phyloP scores from a whole-genome alignment of 495 filamentous ascomycete species.

The Neurospora sp. region DNA sequence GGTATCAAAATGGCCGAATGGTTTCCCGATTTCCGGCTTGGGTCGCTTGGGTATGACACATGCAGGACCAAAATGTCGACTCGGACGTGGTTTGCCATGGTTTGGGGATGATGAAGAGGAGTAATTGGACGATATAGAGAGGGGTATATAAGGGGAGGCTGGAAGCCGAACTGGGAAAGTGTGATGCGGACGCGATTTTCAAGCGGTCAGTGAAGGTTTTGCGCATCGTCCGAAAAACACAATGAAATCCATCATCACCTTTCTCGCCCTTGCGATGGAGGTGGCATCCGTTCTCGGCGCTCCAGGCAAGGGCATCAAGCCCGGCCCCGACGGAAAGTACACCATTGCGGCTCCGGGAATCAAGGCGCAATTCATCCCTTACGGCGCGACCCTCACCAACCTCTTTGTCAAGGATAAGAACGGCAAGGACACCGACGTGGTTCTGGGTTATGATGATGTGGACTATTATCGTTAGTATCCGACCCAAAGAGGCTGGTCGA shows the following conservation, averaged over 20 bases:
- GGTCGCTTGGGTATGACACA: background rate
- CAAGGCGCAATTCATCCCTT: slow-evolving; percentile 48
- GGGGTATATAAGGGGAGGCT: background rate
- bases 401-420: slow-evolving; percentile 48
- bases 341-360: slow-evolving; percentile 42
- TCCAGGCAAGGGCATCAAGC: slow-evolving; percentile 6
- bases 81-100: background rate
- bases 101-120: background rate
- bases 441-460: slow-evolving; percentile 43
- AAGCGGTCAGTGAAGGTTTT: background rate
- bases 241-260: slow-evolving; percentile 9
- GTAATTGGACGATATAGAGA: background rate
- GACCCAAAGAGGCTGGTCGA: background rate
- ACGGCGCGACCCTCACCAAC: slow-evolving; percentile 47
- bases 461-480: slow-evolving; percentile 36
- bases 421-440: slow-evolving; percentile 43
- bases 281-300: background rate
- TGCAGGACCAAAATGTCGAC: background rate
- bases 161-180: background rate
- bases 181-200: background rate
- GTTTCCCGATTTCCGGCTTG: background rate
- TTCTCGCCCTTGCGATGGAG: slow-evolving; percentile 11
- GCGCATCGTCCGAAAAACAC: background rate
- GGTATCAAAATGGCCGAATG: background rate
- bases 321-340: slow-evolving; percentile 32